Evolutionary conservation across 495 filamentous ascomycete species (phyloP).

Genomic region (Pyronema omphalodes): DNA sequence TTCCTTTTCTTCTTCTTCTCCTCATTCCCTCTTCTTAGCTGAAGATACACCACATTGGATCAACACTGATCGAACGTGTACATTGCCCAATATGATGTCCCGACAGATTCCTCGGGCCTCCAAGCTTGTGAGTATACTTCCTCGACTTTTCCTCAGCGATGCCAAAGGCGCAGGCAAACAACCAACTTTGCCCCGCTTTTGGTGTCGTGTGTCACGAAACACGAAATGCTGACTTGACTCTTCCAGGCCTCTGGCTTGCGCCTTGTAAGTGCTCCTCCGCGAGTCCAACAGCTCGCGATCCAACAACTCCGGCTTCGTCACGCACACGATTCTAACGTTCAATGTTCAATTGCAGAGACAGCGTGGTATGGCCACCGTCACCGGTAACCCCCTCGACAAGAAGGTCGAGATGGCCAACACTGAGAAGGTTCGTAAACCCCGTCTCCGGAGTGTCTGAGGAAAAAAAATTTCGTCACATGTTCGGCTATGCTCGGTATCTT

Average conservation of each 20-base stretch:
- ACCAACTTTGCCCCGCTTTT: not conserved
- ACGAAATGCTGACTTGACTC: not conserved
- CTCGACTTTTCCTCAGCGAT: not conserved
- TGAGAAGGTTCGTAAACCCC: conserved; percentile 38
- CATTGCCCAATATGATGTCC: conserved; percentile 24
- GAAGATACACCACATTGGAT: conserved; percentile 1
- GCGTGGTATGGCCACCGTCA: conserved; percentile 43
- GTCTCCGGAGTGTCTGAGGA: not conserved
- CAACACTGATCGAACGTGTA: not conserved
- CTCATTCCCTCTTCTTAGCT: not conserved
- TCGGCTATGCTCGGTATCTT: conserved; percentile 6
- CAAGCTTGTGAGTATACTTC: conserved; percentile 31
- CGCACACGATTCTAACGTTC: not conserved
- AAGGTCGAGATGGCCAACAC: conserved; percentile 70
- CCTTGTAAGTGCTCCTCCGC: conserved; percentile 14
- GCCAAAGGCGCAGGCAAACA: not conserved
- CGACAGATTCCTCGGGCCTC: conserved; percentile 31
- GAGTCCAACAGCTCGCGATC: not conserved
- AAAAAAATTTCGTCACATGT: not conserved
- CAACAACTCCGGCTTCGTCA: not conserved
- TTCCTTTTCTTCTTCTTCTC: conserved; percentile 16
- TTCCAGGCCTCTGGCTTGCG: conserved; percentile 12
- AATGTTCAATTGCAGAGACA: conserved; percentile 30
- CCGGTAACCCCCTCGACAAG: conserved; percentile 44
- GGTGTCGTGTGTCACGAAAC: not conserved